Conservation (phyloP, 2,329 filamentous ascomycete species). For the Drechslerella stenobrocha region DNA sequence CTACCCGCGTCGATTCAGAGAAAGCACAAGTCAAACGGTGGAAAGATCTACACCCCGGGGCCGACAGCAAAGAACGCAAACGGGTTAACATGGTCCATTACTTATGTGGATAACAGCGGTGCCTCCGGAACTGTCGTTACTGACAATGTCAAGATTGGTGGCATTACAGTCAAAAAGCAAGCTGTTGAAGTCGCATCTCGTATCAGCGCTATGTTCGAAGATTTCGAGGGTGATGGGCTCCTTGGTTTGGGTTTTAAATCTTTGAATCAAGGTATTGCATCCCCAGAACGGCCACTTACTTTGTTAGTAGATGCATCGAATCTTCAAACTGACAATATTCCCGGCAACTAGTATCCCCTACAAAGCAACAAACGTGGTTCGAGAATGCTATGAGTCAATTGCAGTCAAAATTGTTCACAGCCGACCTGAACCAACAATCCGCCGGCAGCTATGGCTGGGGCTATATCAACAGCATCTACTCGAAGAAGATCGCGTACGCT, state of each 20-base stretch:
- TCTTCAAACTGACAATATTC: constrained; percentile 63
- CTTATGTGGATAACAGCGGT: constrained; percentile 70
- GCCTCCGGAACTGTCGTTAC: constrained; percentile 68
- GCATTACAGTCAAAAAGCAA: constrained; percentile 65
- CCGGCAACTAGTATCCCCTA: constrained; percentile 62
- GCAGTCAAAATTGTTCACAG: constrained; percentile 63
- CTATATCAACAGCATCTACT: constrained; percentile 61
- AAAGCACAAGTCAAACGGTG: constrained; percentile 57
- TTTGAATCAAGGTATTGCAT: constrained; percentile 59
- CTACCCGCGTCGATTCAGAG: constrained; percentile 58
- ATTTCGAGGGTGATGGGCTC: constrained; percentile 66
- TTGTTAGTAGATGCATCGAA: not conserved
- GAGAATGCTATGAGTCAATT: constrained; percentile 65
- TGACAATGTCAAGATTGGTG: constrained; percentile 70
- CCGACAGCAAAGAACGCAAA: constrained; percentile 56
- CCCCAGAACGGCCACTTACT: constrained; percentile 56
- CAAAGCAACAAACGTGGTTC: constrained; percentile 71
- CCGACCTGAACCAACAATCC: constrained; percentile 59
- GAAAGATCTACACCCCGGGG: constrained; percentile 61
- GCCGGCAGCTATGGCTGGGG: constrained; percentile 63
- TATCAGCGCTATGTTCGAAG: constrained; percentile 64
- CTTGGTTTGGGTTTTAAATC: constrained; percentile 68
- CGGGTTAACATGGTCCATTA: constrained; percentile 65
- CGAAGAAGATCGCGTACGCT: constrained; percentile 61
- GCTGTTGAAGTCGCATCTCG: constrained; percentile 68